Percentiles rank a stretch among this genome's conserved stretches.
Conservation (phyloP, 345 rosid genomes). For the Schrenkiella parvula region DNA sequence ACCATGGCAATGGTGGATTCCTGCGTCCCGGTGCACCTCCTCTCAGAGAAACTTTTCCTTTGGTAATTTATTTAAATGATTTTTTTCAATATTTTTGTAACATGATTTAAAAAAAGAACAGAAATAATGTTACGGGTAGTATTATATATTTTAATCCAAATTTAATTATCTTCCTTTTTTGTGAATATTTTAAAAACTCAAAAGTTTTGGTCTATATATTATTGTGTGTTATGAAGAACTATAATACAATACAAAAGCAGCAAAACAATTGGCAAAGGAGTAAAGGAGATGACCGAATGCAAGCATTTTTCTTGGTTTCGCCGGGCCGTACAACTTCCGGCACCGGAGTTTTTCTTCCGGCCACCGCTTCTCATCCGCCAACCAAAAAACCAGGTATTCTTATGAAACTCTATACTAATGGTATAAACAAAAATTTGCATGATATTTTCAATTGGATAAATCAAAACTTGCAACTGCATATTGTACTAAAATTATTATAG, state of each 20-base stretch:
- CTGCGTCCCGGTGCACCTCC: background rate
- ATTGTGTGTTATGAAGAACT: constrained; percentile 15
- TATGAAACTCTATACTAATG: background rate
- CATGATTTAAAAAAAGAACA: background rate
- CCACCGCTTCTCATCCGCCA: constrained; percentile 36
- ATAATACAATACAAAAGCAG: constrained; percentile 24
- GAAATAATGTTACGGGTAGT: background rate
- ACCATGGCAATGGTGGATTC: background rate
- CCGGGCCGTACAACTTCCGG: constrained; percentile 54
- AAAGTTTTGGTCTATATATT: background rate
- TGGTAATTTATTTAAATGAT: background rate
- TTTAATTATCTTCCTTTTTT: background rate
- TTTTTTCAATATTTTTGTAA: background rate
- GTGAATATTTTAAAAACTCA: background rate
- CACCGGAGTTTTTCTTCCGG: constrained; percentile 92
- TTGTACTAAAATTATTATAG: too few relatives aligned
- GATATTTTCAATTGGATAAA: background rate
- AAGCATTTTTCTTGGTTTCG: constrained; percentile 68
- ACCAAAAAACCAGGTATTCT: constrained; percentile 52
- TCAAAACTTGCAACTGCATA: background rate
- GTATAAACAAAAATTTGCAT: background rate
- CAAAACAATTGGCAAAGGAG: constrained; percentile 29
- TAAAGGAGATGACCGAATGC: constrained; percentile 61
- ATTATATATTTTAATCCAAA: background rate
- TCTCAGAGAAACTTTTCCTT: constrained; percentile 1